These are phyloP conservation scores for Zygotorulaspora chibaensis DNA, from an alignment of 805 yeast genomes.

Conservation along the genomic window DNA sequence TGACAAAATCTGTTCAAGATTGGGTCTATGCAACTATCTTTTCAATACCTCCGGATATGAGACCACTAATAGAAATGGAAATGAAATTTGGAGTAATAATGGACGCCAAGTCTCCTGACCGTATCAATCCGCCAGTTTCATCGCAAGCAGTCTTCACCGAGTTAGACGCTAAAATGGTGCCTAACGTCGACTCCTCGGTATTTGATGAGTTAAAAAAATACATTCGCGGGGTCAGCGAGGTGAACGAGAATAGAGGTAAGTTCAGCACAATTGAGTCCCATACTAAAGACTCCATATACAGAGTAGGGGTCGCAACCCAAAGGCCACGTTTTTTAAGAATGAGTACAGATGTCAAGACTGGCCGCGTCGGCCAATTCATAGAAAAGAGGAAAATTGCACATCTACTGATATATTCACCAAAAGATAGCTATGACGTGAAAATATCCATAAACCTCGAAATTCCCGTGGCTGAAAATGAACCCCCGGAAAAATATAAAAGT, in stretches of 20 bases:
- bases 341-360: constrained; percentile 63
- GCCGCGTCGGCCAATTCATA: constrained; percentile 62
- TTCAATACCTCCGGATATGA: constrained; percentile 52
- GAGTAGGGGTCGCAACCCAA: constrained; percentile 58
- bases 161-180: constrained; percentile 53
- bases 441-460: constrained; percentile 72
- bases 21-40: constrained; percentile 84
- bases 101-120: constrained; percentile 56
- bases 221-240: constrained; percentile 50
- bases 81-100: constrained; percentile 68
- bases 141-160: constrained; percentile 64
- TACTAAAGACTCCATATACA: constrained; percentile 58
- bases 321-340: constrained; percentile 62
- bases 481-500: constrained; percentile 49
- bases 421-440: constrained; percentile 70
- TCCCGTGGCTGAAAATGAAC: constrained; percentile 54
- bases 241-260: constrained; percentile 47
- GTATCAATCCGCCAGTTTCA: constrained; percentile 61
- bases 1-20: constrained; percentile 74
- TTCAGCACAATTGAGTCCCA: constrained; percentile 60
- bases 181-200: constrained; percentile 62
- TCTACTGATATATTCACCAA: constrained; percentile 67
- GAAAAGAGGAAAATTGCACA: constrained; percentile 73
- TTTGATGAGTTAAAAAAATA: constrained; percentile 54
- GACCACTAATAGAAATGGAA: constrained; percentile 64